phyloP scores from a whole-genome alignment of 208 protist genomes.

The Giardia muris region DNA sequence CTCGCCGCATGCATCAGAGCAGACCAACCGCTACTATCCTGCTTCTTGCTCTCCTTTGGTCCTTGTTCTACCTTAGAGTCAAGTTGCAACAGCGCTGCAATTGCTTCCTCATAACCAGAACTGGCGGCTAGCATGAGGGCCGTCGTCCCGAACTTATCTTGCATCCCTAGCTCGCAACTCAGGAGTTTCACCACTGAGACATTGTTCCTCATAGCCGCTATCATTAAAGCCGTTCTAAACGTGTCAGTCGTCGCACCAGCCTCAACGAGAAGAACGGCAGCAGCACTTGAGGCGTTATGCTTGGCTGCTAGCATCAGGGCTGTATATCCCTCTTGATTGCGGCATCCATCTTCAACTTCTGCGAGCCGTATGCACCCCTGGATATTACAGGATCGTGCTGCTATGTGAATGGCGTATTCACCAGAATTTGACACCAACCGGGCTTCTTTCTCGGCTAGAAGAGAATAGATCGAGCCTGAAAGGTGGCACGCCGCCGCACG shows the following conservation, averaged over 20 bases:
- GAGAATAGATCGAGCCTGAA: neutral
- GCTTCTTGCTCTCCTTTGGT: no score
- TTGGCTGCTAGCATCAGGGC: neutral
- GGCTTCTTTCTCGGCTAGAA: neutral
- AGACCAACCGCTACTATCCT: no score
- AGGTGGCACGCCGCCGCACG: neutral
- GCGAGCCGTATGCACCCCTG: neutral
- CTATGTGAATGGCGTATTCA: neutral
- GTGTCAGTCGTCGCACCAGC: neutral
- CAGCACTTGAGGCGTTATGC: neutral
- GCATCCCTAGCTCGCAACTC: neutral
- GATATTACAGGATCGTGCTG: neutral
- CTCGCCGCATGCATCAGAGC: no score
- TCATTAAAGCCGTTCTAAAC: neutral
- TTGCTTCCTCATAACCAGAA: neutral
- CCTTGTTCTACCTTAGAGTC: no score
- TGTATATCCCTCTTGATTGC: neutral
- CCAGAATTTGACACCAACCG: neutral
- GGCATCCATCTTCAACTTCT: neutral
- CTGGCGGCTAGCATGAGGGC: neutral
- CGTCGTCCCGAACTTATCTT: neutral
- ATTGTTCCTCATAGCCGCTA: neutral
- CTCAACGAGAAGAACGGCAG: neutral
- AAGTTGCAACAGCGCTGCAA: neutral
- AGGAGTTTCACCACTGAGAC: neutral